Evolutionary conservation across 306 rosid species (phyloP).

Genomic region (Vigna angularis): DNA sequence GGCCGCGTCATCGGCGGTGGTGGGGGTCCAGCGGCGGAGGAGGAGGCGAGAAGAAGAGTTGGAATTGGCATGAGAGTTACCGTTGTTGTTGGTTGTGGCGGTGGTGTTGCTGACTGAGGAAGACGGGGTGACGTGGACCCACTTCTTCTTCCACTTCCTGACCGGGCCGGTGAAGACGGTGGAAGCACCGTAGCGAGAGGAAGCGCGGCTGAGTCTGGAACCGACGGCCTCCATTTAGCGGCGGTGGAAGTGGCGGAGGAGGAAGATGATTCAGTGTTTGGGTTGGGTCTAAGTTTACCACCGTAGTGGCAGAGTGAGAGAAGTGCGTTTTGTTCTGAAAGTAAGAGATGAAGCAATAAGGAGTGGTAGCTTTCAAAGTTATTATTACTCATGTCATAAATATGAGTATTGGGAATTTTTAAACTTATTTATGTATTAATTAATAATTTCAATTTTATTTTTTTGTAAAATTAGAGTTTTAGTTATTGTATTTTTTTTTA

Average conservation of each 20-base stretch:
- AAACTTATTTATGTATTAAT: no score
- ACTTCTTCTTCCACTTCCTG: constrained; percentile 93
- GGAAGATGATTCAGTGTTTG: constrained; percentile 14
- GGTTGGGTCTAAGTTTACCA: not conserved
- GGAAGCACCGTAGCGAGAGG: constrained; percentile 92
- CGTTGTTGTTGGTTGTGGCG: constrained; percentile 7
- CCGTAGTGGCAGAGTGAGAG: not conserved
- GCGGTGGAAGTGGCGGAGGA: not conserved
- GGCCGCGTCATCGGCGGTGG: constrained; percentile 40
- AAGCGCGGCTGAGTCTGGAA: constrained; percentile 84
- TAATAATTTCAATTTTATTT: no score
- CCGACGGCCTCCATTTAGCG: constrained; percentile 85
- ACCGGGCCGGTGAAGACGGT: constrained; percentile 95
- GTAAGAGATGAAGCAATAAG: not conserved
- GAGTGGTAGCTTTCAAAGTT: not conserved
- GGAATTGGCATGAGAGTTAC: constrained; percentile 38
- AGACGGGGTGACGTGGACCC: constrained; percentile 83
- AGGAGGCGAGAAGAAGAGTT: constrained; percentile 64
- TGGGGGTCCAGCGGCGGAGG: constrained; percentile 97
- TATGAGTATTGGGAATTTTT: no score
- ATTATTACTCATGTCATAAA: not conserved
- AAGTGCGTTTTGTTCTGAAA: not conserved
- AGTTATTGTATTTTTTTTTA: no score
- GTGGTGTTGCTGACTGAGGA: constrained; percentile 17
- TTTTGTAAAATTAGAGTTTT: no score